A percentile compares a stretch with the other conserved stretches of the same genome.
These are phyloP conservation scores for Penicillium digitatum DNA, from an alignment of 2,329 filamentous ascomycete genomes.

Conservation along the genomic window DNA sequence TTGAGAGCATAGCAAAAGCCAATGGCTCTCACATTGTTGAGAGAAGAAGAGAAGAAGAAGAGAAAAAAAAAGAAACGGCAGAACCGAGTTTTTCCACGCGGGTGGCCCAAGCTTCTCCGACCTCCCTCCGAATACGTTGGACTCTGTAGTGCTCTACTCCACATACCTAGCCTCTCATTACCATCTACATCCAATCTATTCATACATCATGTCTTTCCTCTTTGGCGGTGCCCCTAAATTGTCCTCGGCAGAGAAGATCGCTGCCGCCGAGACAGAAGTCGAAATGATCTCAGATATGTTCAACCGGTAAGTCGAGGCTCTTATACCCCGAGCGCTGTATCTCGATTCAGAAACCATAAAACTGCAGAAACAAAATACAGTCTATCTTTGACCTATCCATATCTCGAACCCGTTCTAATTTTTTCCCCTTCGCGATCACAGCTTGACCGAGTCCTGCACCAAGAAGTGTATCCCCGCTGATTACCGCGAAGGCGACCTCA, in stretches of 20 bases:
- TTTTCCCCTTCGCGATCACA: conserved; percentile 35
- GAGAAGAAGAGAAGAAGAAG: conserved; percentile 13
- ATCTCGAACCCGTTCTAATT: not conserved
- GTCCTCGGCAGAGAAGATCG: conserved; percentile 94
- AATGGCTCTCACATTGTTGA: conserved; percentile 23
- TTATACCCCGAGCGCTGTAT: not conserved
- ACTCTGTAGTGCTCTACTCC: conserved; percentile 1
- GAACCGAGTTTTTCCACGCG: conserved; percentile 22
- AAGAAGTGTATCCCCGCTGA: conserved; percentile 88
- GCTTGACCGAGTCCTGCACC: conserved; percentile 82
- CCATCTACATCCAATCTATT: conserved; percentile 7
- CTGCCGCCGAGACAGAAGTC: conserved; percentile 92
- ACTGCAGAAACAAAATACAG: not conserved
- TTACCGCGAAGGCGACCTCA: conserved; percentile 93
- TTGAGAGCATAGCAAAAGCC: conserved; percentile 36
- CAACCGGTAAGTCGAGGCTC: conserved; percentile 67
- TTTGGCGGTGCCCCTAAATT: conserved; percentile 73
- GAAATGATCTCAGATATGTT: conserved; percentile 98
- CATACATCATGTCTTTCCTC: conserved; percentile 64
- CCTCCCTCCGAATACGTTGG: conserved; percentile 12
- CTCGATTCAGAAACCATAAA: not conserved
- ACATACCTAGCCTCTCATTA: conserved; percentile 1
- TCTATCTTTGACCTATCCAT: not conserved
- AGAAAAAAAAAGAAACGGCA: conserved; percentile 12
- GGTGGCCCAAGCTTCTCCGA: conserved; percentile 31